Evolutionary conservation across 345 rosid species (phyloP).

Genomic region (Crucihimalaya himalaica): DNA sequence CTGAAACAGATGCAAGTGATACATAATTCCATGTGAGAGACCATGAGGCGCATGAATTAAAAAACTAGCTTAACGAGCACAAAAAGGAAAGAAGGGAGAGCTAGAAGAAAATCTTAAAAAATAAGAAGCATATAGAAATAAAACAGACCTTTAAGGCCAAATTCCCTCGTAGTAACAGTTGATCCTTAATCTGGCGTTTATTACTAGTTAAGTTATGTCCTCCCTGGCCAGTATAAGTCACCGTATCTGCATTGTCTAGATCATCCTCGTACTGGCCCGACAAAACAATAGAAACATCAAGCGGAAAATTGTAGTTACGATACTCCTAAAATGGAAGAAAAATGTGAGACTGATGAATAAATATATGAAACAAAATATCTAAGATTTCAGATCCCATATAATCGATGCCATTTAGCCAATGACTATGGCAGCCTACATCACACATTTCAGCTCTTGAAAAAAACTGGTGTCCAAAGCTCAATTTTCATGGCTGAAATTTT

Average conservation of each 20-base stretch:
- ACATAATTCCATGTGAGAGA: slow-evolving; percentile 17
- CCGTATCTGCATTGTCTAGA: slow-evolving; percentile 86
- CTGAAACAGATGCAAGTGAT: slow-evolving; percentile 46
- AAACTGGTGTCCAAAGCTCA: slow-evolving; percentile 88
- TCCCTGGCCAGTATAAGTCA: slow-evolving; percentile 93
- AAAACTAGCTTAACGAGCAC: neutral
- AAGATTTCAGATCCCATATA: slow-evolving; percentile 63
- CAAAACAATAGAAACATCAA: slow-evolving; percentile 73
- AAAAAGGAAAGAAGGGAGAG: slow-evolving; percentile 5
- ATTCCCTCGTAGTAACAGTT: slow-evolving; percentile 74
- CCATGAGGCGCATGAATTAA: neutral
- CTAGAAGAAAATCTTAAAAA: neutral
- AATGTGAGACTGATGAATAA: neutral
- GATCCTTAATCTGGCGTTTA: slow-evolving; percentile 83
- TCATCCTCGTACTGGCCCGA: slow-evolving; percentile 99
- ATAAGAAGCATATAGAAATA: slow-evolving; percentile 1
- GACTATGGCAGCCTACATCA: slow-evolving; percentile 82
- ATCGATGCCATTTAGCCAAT: slow-evolving; percentile 96
- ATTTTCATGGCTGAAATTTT: too few relatives aligned
- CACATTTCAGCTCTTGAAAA: slow-evolving; percentile 95
- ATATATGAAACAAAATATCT: neutral
- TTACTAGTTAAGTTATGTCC: slow-evolving; percentile 80
- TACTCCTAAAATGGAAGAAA: slow-evolving; percentile 49
- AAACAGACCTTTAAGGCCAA: slow-evolving; percentile 83
- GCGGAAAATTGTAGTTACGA: slow-evolving; percentile 53